Conservation (phyloP, 2,329 filamentous ascomycete species). For the Ophiostoma perfectum region DNA sequence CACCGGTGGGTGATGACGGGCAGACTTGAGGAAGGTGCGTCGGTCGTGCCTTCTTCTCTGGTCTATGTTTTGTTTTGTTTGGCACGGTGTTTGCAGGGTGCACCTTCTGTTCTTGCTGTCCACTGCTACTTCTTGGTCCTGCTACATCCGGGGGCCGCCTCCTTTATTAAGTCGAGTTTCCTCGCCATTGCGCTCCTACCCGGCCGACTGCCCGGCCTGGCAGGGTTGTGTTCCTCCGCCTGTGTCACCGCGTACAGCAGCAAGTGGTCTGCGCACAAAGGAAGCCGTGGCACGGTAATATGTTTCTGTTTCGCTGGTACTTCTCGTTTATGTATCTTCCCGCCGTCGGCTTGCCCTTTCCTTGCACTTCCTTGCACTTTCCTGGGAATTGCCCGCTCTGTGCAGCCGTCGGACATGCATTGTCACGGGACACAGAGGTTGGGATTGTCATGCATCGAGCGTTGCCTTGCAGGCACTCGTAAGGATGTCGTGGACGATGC, state of each 20-base stretch:
- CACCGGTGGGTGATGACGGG: not conserved
- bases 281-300: slow-evolving; percentile 7
- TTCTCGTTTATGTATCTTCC: slow-evolving; percentile 6
- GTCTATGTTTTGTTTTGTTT: not conserved
- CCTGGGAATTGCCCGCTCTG: not conserved
- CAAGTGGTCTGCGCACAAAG: not conserved
- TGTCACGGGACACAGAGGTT: not conserved
- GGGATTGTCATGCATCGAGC: not conserved
- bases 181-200: not conserved
- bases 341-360: not conserved
- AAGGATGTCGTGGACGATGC: too few species aligned
- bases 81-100: not conserved
- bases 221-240: not conserved
- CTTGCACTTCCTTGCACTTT: not conserved
- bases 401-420: not conserved
- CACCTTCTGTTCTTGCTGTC: not conserved
- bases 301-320: not conserved
- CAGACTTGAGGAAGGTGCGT: not conserved
- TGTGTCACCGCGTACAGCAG: slow-evolving; percentile 15
- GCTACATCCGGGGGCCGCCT: not conserved
- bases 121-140: not conserved
- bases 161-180: not conserved
- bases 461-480: too few species aligned
- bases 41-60: slow-evolving; percentile 18
- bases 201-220: not conserved